Evolutionary conservation across 1,139 yeast genomes (phyloP).

Genomic region (Blastobotrys capitulatus): DNA sequence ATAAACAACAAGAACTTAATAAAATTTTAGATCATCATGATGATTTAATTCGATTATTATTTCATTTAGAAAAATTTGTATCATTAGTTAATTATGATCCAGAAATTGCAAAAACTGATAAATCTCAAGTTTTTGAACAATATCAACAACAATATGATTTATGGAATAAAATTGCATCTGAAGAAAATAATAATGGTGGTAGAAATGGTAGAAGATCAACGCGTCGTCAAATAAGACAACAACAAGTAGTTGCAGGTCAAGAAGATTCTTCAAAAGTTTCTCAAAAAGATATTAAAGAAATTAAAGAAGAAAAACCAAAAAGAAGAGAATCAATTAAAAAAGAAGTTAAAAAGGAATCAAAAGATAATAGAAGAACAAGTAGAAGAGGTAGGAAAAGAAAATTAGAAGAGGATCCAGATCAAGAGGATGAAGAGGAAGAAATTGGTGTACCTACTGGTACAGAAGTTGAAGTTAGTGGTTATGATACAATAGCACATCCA

Average conservation of each 20-base stretch:
- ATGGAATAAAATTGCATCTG: conserved; percentile 34
- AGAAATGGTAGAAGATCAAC: conserved; percentile 20
- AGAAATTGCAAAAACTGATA: conserved; percentile 41
- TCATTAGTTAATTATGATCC: conserved; percentile 62
- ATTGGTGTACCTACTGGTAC: conserved; percentile 4
- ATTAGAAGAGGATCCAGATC: neutral
- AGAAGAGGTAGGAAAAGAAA: conserved; percentile 6
- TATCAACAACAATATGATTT: conserved; percentile 33
- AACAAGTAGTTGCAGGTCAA: conserved; percentile 16
- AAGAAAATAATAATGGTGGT: conserved; percentile 20
- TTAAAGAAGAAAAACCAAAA: neutral
- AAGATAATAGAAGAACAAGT: neutral
- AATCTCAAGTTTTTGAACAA: conserved; percentile 35
- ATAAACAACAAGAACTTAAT: conserved; percentile 17
- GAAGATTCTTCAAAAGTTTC: conserved; percentile 7
- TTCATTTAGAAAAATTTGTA: conserved; percentile 54
- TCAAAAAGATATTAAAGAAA: neutral
- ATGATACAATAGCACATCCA: conserved; percentile 12
- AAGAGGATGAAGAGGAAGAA: conserved; percentile 10
- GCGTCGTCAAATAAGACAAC: conserved; percentile 27
- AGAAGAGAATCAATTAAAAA: neutral
- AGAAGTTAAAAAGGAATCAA: conserved; percentile 1
- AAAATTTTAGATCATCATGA: conserved; percentile 44
- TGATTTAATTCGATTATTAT: conserved; percentile 43
- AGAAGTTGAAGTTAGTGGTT: conserved; percentile 3